These are phyloP conservation scores for Cadophora sp. DNA, from an alignment of 2,329 filamentous ascomycete species.

Conservation along the genomic window DNA sequence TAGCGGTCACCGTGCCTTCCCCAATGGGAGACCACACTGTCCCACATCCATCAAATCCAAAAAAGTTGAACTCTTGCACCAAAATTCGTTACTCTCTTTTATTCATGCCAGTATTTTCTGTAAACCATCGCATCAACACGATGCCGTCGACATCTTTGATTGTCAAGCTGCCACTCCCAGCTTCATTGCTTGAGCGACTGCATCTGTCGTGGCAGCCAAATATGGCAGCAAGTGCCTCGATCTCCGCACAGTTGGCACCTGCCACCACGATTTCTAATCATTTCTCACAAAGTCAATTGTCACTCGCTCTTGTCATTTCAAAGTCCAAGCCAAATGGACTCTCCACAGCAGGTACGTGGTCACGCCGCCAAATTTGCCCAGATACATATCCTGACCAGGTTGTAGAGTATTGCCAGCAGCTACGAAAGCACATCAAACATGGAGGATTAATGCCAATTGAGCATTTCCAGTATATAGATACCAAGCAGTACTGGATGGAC, in stretches of 20 bases:
- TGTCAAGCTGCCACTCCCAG: slow-evolving; percentile 13
- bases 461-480: slow-evolving; percentile 38
- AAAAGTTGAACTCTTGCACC: neutral
- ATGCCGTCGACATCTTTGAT: neutral
- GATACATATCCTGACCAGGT: slow-evolving; percentile 16
- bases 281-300: slow-evolving; percentile 36
- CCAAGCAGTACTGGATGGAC: slow-evolving; percentile 40
- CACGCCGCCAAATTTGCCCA: neutral
- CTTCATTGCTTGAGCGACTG: neutral
- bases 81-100: neutral
- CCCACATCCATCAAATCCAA: neutral
- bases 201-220: neutral
- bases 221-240: neutral
- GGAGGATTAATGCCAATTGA: slow-evolving; percentile 14
- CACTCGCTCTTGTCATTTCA: slow-evolving; percentile 37
- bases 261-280: slow-evolving; percentile 19
- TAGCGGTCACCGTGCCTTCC: neutral
- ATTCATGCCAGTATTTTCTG: neutral
- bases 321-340: slow-evolving; percentile 34
- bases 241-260: neutral
- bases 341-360: slow-evolving; percentile 33
- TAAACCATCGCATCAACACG: slow-evolving; percentile 5
- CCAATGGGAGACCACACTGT: neutral
- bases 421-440: slow-evolving; percentile 32
- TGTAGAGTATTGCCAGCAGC: slow-evolving; percentile 37